Conservation (phyloP, 2,329 filamentous ascomycete genomes). For the Fusarium transvaalense region DNA sequence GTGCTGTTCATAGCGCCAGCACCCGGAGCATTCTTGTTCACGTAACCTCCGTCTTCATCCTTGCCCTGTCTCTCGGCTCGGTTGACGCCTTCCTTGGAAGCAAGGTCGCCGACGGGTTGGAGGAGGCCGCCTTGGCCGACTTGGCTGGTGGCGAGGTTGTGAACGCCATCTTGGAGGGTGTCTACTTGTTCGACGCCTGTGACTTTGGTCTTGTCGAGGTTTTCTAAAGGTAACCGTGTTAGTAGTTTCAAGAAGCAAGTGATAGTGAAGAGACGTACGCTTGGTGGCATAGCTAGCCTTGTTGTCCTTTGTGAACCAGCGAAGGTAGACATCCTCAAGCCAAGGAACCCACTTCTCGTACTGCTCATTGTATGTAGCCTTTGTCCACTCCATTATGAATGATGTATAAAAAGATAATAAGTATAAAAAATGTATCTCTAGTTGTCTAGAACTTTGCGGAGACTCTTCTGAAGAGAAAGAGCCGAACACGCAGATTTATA, state of each 20-base stretch:
- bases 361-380: constrained; percentile 75
- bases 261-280: constrained; percentile 58
- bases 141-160: constrained; percentile 72
- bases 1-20: constrained; percentile 47
- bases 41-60: constrained; percentile 68
- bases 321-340: constrained; percentile 79
- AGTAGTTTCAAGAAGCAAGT: not conserved
- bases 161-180: constrained; percentile 74
- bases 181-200: constrained; percentile 76
- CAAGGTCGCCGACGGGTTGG: constrained; percentile 72
- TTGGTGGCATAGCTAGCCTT: constrained; percentile 79
- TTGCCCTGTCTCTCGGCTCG: constrained; percentile 73
- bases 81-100: constrained; percentile 75
- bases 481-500: constrained; percentile 23
- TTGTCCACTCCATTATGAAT: constrained; percentile 65
- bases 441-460: not conserved
- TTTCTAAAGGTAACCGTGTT: constrained; percentile 59
- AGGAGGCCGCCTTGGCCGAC: constrained; percentile 76
- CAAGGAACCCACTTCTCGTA: constrained; percentile 83
- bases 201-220: constrained; percentile 76
- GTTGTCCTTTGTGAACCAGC: constrained; percentile 82
- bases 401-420: not conserved
- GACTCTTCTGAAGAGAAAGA: not conserved
- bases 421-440: not conserved
- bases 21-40: constrained; percentile 51